These are phyloP conservation scores for Fusarium mundagurra DNA, from an alignment of 2,329 filamentous ascomycete species.

Conservation along the genomic window DNA sequence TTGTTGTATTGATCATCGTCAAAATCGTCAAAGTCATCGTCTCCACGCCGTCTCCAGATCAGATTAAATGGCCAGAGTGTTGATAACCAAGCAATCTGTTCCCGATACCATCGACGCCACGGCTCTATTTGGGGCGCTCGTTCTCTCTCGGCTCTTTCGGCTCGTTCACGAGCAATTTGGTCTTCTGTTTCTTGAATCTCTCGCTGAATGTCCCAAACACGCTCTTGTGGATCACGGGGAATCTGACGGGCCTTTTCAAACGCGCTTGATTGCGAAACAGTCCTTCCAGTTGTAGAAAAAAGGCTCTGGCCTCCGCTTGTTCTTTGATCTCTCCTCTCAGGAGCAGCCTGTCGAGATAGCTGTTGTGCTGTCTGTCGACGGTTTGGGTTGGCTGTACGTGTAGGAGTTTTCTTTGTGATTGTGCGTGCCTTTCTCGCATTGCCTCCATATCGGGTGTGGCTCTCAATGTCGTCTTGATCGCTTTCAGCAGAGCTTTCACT, in stretches of 20 bases:
- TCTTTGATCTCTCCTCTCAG: neutral
- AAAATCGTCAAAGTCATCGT: constrained; percentile 18
- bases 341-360: neutral
- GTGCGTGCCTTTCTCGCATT: neutral
- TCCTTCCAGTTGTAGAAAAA: constrained; percentile 13
- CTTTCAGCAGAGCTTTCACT: neutral
- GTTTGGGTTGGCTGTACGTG: neutral
- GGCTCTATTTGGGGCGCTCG: neutral
- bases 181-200: constrained; percentile 34
- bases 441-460: neutral
- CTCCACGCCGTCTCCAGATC: constrained; percentile 1
- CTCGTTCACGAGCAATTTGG: constrained; percentile 18
- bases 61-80: constrained; percentile 32
- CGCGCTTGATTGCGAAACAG: neutral
- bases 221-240: constrained; percentile 20
- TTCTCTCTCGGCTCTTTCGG: constrained; percentile 18
- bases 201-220: constrained; percentile 30
- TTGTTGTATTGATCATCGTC: constrained; percentile 10
- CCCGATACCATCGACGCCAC: constrained; percentile 34
- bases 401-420: neutral
- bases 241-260: constrained; percentile 8
- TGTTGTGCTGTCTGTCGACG: neutral
- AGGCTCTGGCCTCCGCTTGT: neutral
- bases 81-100: constrained; percentile 36
- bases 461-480: neutral